Evolutionary conservation across 805 yeast genomes (phyloP), one percentile per base, ranked within the genome.

Genomic region (Cyberlindnera misumaiensis): DNA sequence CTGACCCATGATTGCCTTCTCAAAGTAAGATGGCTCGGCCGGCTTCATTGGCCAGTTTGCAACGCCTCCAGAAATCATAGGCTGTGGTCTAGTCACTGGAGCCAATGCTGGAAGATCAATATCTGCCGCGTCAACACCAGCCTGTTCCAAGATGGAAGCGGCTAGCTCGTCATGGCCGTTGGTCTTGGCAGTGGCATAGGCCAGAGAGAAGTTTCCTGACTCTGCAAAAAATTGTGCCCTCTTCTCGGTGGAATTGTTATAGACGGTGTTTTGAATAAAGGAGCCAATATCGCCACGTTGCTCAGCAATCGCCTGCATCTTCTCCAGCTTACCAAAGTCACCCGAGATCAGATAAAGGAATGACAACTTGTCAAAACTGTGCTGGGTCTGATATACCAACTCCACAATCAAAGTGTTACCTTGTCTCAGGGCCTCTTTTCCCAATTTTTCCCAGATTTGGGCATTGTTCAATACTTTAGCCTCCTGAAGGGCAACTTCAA

Each of bases 221-320:
- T 82, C 77, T 36, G 82, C 73, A 49, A 84, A 80, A 11, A 83
- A 75, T 49, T 75, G 70, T 29, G 89, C 75, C 58, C 96, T 78
- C 56, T 81, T 77, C 52, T 80, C 81, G 30, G 80, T 71, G 40
- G 86, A 82, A 55, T 83, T 80, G 55, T 77, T 72, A 63, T 80
- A 90, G 41, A 89, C 63, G 17, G 93, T 77, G 53, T 88, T 89
- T 55, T 86, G 93, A 53, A 93, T 73, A 55, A 87, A 70, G 29
- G 95, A 80, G 17, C 84, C 74, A 32, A 73, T 61, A 58, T 90
- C 95, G 40, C 83, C 83, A 55, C 96, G 83, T 48, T 79, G 82
- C 57, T 83, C 95, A 34, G 97, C 93, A 65, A 90, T 88, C 43
- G 75, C 68, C 46, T 86, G 80, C 96, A 93, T 89, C 63, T 83